Evolutionary conservation across 768 basidiomycete genomes (phyloP), one percentile per base, ranked within the genome.

Genomic region (Pulveroboletus ravenelii): DNA sequence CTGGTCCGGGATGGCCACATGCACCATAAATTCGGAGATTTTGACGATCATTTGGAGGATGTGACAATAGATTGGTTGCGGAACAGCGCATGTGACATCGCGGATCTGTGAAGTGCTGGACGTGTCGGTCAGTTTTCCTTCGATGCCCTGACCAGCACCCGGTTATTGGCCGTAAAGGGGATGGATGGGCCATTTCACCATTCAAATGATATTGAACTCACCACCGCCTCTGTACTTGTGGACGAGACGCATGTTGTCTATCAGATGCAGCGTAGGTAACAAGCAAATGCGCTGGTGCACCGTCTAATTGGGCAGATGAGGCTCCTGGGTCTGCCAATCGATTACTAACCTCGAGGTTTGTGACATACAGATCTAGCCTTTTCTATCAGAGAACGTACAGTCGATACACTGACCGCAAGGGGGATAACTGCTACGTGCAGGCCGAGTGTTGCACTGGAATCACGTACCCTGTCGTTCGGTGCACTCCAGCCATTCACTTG

Each of bases 11-110:
- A 81, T 39, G 62, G 70, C 37, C 71, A 70, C n/a, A 64, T 74
- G 46, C 82, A 85, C 50, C 68, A 74, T 50, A 71, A 75, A 41
- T 82, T 91, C 50, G 84, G 82, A 5, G 89, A 91, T 64, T 90
- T 90, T 54, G 89, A 91, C 51, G 89, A 90, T 57, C 85, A 90
- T 68, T 65, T 90, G 41, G 89, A 89, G 67, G 82, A 89, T 64
- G 82, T 83, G 42, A 78, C 64, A 37, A 66, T 72, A 50, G 77
- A 78, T 50, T 79, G 77, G 76, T 54, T 80, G 52, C 63, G 62
- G 43, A 79, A 80, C 41, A 55, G 41, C 20, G 63, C 51, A 47
- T 73, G 69, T 64, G 60, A 49, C 47, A 59, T 66, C 20, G 46
- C 46, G 37, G 55, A 56, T 34, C 44, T 43, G 17, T 66, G 48